phyloP scores from a whole-genome alignment of 2,329 filamentous ascomycete species.

The Aureobasidium sp. region DNA sequence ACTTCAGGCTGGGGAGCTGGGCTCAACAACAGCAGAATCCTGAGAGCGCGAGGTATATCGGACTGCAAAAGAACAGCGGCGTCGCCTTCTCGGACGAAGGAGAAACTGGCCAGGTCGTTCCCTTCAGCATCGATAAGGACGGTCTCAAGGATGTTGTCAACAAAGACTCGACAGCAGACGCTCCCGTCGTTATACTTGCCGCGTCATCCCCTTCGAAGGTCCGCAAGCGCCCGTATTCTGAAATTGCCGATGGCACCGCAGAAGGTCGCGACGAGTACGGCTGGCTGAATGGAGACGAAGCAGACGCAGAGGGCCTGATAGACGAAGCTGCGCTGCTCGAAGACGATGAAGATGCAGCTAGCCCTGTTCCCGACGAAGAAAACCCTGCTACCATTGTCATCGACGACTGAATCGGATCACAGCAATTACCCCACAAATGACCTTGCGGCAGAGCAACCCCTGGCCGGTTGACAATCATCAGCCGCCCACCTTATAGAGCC shows the following conservation, averaged over 20 bases:
- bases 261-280: constrained; percentile 63
- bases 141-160: constrained; percentile 2
- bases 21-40: constrained; percentile 20
- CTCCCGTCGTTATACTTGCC: constrained; percentile 15
- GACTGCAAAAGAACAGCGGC: constrained; percentile 39
- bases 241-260: constrained; percentile 56
- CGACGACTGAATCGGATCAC: background rate
- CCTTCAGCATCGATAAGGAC: constrained; percentile 36
- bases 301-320: constrained; percentile 35
- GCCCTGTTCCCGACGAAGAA: background rate
- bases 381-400: background rate
- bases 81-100: constrained; percentile 34
- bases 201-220: constrained; percentile 28
- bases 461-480: background rate
- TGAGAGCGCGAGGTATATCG: constrained; percentile 34
- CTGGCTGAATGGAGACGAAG: constrained; percentile 59
- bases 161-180: constrained; percentile 22
- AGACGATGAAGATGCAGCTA: background rate
- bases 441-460: background rate
- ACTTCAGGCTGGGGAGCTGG: constrained; percentile 44
- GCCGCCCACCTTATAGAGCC: background rate
- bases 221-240: constrained; percentile 51
- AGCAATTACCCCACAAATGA: background rate
- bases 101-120: constrained; percentile 43
- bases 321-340: constrained; percentile 24